These are phyloP conservation scores for Phialemoniopsis sp. DNA, from an alignment of 2,329 filamentous ascomycete genomes.

Conservation along the genomic window DNA sequence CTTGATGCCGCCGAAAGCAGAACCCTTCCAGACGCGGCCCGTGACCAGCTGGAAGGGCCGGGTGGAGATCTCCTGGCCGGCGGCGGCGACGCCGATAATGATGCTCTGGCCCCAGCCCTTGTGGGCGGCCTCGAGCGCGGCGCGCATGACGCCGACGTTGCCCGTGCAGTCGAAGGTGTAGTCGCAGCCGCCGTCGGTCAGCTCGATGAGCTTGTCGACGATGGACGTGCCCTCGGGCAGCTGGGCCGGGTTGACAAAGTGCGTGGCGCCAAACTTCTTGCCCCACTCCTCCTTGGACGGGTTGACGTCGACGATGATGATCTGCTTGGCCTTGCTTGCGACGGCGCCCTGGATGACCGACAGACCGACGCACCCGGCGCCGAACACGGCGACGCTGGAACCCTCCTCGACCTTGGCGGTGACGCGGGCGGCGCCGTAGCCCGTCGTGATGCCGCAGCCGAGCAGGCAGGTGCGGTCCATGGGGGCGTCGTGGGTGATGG, in stretches of 20 bases:
- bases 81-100: slow-evolving; percentile 94
- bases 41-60: slow-evolving; percentile 96
- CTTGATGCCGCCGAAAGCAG: slow-evolving; percentile 97
- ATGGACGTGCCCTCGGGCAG: slow-evolving; percentile 69
- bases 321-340: slow-evolving; percentile 73
- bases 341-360: slow-evolving; percentile 93
- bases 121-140: slow-evolving; percentile 94
- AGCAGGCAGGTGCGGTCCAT: slow-evolving; percentile 96
- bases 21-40: slow-evolving; percentile 95
- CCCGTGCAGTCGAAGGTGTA: slow-evolving; percentile 99
- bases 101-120: slow-evolving; percentile 99
- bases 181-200: slow-evolving; percentile 97
- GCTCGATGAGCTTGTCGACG: slow-evolving; percentile 89
- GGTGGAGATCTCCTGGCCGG: slow-evolving; percentile 91
- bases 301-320: slow-evolving; percentile 76
- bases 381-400: slow-evolving; percentile 86
- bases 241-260: slow-evolving; percentile 93
- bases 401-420: slow-evolving; percentile 91
- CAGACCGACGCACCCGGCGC: slow-evolving; percentile 91
- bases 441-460: slow-evolving; percentile 97
- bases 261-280: slow-evolving; percentile 89
- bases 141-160: slow-evolving; percentile 93
- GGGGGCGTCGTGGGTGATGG: slow-evolving; percentile 82
- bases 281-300: slow-evolving; percentile 87
- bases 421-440: slow-evolving; percentile 91